Percentiles rank a stretch among this genome's conserved stretches.
Evolutionary conservation across 768 basidiomycete genomes (phyloP).

Genomic region (Brasilioporus rufonigricans): DNA sequence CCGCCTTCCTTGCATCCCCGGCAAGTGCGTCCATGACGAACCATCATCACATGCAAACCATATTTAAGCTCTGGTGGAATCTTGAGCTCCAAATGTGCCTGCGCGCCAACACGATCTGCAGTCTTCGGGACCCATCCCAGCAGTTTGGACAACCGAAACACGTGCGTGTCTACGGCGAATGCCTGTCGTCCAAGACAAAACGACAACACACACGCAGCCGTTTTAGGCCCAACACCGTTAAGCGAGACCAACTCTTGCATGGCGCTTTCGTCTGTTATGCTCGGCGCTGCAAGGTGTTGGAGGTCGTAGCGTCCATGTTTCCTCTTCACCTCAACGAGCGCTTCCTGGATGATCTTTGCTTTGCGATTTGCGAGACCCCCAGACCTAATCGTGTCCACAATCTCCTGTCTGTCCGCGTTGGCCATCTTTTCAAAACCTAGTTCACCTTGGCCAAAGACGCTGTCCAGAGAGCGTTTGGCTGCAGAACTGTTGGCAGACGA

Average conservation of each 20-base stretch:
- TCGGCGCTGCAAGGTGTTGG: constrained; percentile 44
- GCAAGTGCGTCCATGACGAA: constrained; percentile 53
- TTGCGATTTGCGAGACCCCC: constrained; percentile 64
- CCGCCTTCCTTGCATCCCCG: constrained; percentile 48
- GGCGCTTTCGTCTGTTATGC: constrained; percentile 42
- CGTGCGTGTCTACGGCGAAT: constrained; percentile 65
- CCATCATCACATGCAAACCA: constrained; percentile 57
- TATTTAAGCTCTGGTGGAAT: constrained; percentile 55
- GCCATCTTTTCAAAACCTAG: constrained; percentile 48
- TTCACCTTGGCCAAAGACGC: constrained; percentile 45
- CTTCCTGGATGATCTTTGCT: constrained; percentile 50
- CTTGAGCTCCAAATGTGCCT: constrained; percentile 53
- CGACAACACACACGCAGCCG: constrained; percentile 59
- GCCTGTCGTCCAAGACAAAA: constrained; percentile 60
- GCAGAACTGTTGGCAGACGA: constrained; percentile 47
- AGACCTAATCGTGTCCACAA: constrained; percentile 48
- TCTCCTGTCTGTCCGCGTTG: constrained; percentile 36
- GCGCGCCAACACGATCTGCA: constrained; percentile 50
- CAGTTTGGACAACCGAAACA: constrained; percentile 51
- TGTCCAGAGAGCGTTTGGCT: constrained; percentile 49
- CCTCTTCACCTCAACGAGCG: constrained; percentile 41
- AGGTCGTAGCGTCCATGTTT: constrained; percentile 54
- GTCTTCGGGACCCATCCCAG: constrained; percentile 40
- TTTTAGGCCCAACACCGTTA: constrained; percentile 61
- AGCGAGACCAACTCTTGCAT: constrained; percentile 58